phyloP scores from a whole-genome alignment of 2,329 filamentous ascomycete genomes.

The Emericellopsis cladophorae region DNA sequence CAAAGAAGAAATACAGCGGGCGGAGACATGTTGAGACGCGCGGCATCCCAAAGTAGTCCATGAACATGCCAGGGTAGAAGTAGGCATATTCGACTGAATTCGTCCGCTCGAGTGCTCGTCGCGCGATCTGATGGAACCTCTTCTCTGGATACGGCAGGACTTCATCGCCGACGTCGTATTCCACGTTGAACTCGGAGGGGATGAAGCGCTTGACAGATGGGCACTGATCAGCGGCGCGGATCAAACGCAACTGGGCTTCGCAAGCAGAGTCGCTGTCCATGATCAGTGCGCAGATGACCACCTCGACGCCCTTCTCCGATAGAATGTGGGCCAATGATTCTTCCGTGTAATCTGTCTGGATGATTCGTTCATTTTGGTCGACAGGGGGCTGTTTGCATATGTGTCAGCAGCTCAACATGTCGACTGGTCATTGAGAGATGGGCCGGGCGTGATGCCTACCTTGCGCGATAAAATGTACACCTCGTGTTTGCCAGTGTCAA shows the following conservation, averaged over 20 bases:
- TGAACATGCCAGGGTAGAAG: slow-evolving; percentile 21
- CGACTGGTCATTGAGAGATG: no score
- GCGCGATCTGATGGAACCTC: slow-evolving; percentile 12
- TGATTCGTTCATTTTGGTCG: not conserved
- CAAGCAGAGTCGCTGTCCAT: slow-evolving; percentile 9
- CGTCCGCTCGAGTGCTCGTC: slow-evolving; percentile 15
- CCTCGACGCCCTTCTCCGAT: not conserved
- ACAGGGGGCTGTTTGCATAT: no score
- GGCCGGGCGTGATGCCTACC: slow-evolving; percentile 6
- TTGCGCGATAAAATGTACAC: slow-evolving; percentile 26
- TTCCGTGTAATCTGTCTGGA: not conserved
- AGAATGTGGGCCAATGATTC: not conserved
- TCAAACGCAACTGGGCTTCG: slow-evolving; percentile 17
- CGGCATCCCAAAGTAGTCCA: slow-evolving; percentile 21
- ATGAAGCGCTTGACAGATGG: slow-evolving; percentile 19
- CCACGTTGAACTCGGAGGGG: slow-evolving; percentile 23
- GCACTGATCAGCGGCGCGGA: slow-evolving; percentile 16
- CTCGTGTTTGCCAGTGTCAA: slow-evolving; percentile 17
- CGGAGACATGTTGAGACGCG: slow-evolving; percentile 11
- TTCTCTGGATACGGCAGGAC: slow-evolving; percentile 20
- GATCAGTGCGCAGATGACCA: not conserved
- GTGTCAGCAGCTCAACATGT: no score
- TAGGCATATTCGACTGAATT: slow-evolving; percentile 17
- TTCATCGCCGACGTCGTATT: slow-evolving; percentile 18
- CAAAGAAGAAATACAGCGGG: slow-evolving; percentile 15